These are phyloP conservation scores for Penicillium sp. DNA, from an alignment of 2,329 filamentous ascomycete species.

Conservation along the genomic window DNA sequence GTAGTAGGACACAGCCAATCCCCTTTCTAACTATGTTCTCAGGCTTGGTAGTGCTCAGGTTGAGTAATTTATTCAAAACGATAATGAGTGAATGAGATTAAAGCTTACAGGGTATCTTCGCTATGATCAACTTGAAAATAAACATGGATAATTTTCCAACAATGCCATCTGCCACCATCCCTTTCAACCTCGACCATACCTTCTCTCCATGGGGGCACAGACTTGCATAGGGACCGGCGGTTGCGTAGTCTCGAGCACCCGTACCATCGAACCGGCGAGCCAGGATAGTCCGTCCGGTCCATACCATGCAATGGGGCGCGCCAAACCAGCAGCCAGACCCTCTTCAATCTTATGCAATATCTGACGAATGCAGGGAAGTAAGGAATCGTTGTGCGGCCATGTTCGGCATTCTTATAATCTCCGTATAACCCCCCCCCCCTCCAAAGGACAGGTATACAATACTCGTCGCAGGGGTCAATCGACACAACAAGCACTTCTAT, in stretches of 20 bases:
- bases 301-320: background rate
- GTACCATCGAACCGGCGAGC: background rate
- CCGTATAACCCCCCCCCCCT: too few relatives aligned
- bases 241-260: background rate
- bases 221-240: background rate
- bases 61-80: background rate
- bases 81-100: conserved; percentile 13
- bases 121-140: conserved; percentile 7
- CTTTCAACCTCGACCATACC: background rate
- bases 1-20: background rate
- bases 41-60: too few relatives aligned
- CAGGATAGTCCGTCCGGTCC: background rate
- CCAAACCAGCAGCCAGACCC: background rate
- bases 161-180: background rate
- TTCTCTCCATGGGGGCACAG: background rate
- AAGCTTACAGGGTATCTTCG: conserved; percentile 24
- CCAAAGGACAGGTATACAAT: background rate
- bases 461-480: background rate
- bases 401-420: too few relatives aligned
- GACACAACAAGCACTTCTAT: conserved; percentile 22
- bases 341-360: background rate
- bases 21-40: too few relatives aligned
- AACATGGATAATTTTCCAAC: background rate
- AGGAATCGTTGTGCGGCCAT: background rate
- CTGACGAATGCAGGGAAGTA: background rate